Conservation (phyloP, 257 asterid genomes). For the Cinchona pubescens region DNA sequence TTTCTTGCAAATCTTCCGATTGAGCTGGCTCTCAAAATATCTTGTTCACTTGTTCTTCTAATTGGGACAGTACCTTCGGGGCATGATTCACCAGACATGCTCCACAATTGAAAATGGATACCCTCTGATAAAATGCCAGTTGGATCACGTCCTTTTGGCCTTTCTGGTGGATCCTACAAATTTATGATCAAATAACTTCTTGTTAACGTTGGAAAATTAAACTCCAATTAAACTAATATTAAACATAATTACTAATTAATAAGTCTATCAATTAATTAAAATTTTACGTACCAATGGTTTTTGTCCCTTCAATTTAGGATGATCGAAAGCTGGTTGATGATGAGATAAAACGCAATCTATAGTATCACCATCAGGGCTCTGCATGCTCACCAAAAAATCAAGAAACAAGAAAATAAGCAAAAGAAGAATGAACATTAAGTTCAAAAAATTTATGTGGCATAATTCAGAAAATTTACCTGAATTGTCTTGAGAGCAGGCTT, state of each 20-base stretch:
- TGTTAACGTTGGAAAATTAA: neutral
- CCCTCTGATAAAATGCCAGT: constrained; percentile 39
- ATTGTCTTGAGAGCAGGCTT: constrained; percentile 74
- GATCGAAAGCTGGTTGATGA: constrained; percentile 90
- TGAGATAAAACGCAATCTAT: constrained; percentile 78
- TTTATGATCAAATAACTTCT: neutral
- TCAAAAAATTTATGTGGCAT: constrained; percentile 3
- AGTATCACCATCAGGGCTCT: constrained; percentile 95
- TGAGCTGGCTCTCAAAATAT: constrained; percentile 57
- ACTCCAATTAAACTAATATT: neutral
- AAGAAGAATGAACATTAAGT: neutral
- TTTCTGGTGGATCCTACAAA: constrained; percentile 77
- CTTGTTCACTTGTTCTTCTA: constrained; percentile 69
- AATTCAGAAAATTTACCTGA: constrained; percentile 37
- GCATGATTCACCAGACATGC: constrained; percentile 64
- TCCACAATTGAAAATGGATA: constrained; percentile 74
- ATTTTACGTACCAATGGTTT: constrained; percentile 65
- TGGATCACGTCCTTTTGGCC: constrained; percentile 58
- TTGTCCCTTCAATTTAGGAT: constrained; percentile 73
- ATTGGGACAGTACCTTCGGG: constrained; percentile 81
- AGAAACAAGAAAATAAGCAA: neutral
- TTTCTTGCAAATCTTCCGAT: constrained; percentile 58
- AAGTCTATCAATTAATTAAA: neutral
- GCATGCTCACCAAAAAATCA: constrained; percentile 19
- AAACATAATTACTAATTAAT: neutral